Percentiles rank a stretch among this genome's conserved stretches.
These are phyloP conservation scores for Aspergillus biplanus DNA, from an alignment of 495 filamentous ascomycete species.

Conservation along the genomic window DNA sequence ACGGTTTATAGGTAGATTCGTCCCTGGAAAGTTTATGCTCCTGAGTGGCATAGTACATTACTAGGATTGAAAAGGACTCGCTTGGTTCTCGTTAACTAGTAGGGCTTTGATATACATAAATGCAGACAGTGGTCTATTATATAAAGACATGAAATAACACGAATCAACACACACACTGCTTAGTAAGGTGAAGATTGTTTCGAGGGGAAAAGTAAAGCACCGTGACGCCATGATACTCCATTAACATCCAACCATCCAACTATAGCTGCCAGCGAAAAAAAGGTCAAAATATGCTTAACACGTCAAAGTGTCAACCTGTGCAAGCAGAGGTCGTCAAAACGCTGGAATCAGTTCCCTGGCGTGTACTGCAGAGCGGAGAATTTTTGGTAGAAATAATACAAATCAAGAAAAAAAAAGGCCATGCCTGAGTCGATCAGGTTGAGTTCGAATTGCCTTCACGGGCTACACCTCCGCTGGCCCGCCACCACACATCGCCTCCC, in stretches of 20 bases:
- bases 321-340: conserved; percentile 1
- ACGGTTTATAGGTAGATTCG: too few relatives aligned
- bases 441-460: conserved; percentile 45
- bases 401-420: background rate
- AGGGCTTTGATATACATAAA: conserved; percentile 1
- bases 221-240: conserved; percentile 12
- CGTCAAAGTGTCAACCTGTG: background rate
- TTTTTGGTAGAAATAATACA: conserved; percentile 9
- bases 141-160: conserved; percentile 5
- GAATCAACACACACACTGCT: conserved; percentile 24
- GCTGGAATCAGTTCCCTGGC: background rate
- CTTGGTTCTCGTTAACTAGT: background rate
- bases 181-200: conserved; percentile 13
- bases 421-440: background rate
- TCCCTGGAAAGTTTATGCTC: too few relatives aligned
- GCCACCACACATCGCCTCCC: conserved; percentile 93
- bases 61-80: too few relatives aligned
- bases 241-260: conserved; percentile 9
- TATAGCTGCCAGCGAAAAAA: background rate
- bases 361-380: conserved; percentile 24
- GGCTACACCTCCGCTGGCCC: conserved; percentile 73
- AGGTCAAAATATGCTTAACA: background rate
- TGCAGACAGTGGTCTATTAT: conserved; percentile 19
- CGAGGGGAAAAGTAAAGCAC: conserved; percentile 2
- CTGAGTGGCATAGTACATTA: too few relatives aligned